Conservation (phyloP, 2,329 filamentous ascomycete species). For the Macrophomina pseudophaseolina region DNA sequence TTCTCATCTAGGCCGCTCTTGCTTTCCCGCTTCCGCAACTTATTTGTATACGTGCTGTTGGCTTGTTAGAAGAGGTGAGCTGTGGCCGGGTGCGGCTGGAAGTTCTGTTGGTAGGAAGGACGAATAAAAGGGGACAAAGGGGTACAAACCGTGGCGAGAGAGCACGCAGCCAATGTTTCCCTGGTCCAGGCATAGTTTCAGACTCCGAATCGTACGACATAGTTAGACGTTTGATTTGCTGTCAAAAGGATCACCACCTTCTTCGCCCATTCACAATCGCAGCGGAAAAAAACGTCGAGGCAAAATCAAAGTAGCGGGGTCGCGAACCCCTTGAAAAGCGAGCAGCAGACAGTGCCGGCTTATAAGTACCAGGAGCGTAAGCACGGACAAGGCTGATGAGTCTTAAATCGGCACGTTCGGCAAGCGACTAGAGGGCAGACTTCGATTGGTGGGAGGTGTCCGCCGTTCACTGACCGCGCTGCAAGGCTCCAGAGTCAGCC, state of each 20-base stretch:
- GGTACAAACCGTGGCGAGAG: slow-evolving; percentile 8
- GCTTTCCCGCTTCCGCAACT: slow-evolving; percentile 16
- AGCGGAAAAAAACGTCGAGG: neutral
- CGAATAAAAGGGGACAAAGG: neutral
- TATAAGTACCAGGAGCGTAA: slow-evolving; percentile 9
- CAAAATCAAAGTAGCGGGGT: neutral
- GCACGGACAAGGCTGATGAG: slow-evolving; percentile 17
- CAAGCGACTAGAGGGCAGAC: neutral
- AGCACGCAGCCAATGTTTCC: slow-evolving; percentile 12
- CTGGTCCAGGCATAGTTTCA: slow-evolving; percentile 17
- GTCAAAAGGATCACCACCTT: slow-evolving; percentile 7
- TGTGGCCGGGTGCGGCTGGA: slow-evolving; percentile 1
- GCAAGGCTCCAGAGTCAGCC: slow-evolving; percentile 21
- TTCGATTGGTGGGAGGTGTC: neutral
- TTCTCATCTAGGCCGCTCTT: slow-evolving; percentile 7
- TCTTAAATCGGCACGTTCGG: neutral
- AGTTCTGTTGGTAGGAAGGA: neutral
- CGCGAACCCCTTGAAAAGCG: slow-evolving; percentile 1
- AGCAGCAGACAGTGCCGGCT: neutral
- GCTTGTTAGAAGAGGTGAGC: neutral
- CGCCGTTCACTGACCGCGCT: neutral
- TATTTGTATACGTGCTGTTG: slow-evolving; percentile 2
- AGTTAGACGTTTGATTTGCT: neutral
- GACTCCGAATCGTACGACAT: slow-evolving; percentile 16
- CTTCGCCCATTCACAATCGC: slow-evolving; percentile 7